Evolutionary conservation across 164 flowering plant genomes (phyloP), one percentile per base, ranked within the genome.

Genomic region (Buxus sempervirens): DNA sequence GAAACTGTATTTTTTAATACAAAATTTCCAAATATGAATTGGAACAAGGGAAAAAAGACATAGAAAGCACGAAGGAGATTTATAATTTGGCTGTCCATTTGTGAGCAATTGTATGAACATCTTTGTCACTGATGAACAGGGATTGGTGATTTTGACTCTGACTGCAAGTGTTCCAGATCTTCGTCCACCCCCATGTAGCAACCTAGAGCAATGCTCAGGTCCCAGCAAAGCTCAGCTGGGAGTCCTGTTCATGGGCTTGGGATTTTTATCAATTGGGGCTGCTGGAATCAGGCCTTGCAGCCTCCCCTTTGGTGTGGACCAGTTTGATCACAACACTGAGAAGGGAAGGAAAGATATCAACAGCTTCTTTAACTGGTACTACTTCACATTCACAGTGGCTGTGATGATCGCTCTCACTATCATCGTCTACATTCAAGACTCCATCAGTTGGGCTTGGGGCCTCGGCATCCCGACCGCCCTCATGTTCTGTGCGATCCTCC

Each of bases 331-430:
- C 16, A 77, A 83, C 25, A 89, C 96, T 0, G 86, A 85, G 0
- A 76, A 86, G 69, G 98, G 98, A 1, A 70, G 77, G 16, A 85
- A 73, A 57, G 98, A 86, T 1, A 84, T 90, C 23, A 80, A 67
- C 64, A 93, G 97, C 68, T 90, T 86, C 86, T 95, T 80, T 75
- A 95, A 92, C 59, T 95, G 99, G 99, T 95, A 92, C 70, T 92
- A 86, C 77, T 69, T 82, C 67, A 72, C 90, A 1, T 89, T 88
- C 73, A 90, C 97, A 0, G 48, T 83, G 5, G 85, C 87, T 0
- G 22, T 88, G 10, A 61, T 95, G 72, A 27, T 95, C 9, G 75
- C 89, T 5, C 51, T 81, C 5, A 90, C 99, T 0, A 57, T 85
- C 9, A 73, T 95, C 19, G 90, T 95, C 8, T 95, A 95, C 62